Base-by-base conservation (phyloP, 1,284 basidiomycete genomes). In the Austroboletus novae-zelandiae region DNA sequence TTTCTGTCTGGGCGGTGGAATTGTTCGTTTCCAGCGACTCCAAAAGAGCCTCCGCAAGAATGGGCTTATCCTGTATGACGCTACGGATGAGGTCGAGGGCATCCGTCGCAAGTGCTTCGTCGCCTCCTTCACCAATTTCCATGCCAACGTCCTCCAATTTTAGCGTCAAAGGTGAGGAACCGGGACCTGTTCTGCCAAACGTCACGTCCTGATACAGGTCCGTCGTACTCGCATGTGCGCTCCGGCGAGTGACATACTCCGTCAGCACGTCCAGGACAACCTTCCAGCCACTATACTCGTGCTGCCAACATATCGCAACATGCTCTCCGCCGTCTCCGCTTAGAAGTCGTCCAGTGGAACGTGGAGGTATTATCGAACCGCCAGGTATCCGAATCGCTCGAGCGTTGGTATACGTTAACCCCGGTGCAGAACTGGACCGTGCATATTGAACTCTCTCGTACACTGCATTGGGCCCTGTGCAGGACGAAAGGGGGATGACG, bases 211-310 rank as follows among this genome's bases (percentile, higher is more conserved):
- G 74, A 60, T 77, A 79, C 25, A 71, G 71, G 9, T 74, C 72
- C 5, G 71, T 63, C 5, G 71, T 65, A 4, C 71, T 71, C 32
- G 70, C 66, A 44, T 71, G 69, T 61, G 74, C 64, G 13, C 79
- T 75, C 51, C 74, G 71, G 36, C 78, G 76, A 53, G 80, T 82
- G 45, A 86, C 80, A 61, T 87, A 92, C 61, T 86, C 81, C 6
- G 82, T 80, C 46, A 95, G 71, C 18, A 93, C 70, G 59, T 94
- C 93, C 10, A 90, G 68, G 17, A 94, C 70, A 14, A 94, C 65
- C 60, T 83, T 86, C 91, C 92, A 94, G 0, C 88, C 91, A 10
- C 85, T 91, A 61, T 90, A 82, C 36, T 82, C 72, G 54, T 88
- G 84, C 53, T 87, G 76, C 92, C 92, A 95, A n/a, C 79, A 76